These are phyloP conservation scores for Xylaria sp. DNA, from an alignment of 2,329 filamentous ascomycete species.

Conservation along the genomic window DNA sequence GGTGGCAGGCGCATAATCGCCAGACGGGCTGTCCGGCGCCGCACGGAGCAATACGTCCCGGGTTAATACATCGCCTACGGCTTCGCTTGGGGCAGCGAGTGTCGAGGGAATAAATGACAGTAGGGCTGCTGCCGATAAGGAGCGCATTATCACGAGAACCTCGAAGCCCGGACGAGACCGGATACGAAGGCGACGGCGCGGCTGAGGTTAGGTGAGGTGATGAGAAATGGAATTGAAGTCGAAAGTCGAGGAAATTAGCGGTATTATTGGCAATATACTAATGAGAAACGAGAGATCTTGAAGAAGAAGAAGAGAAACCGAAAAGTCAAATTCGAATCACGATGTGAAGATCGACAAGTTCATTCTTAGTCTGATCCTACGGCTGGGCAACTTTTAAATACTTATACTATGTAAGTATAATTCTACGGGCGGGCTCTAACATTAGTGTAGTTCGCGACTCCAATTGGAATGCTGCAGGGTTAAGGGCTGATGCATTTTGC, in stretches of 20 bases:
- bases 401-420: too few species aligned
- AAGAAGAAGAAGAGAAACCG: conserved; percentile 10
- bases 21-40: conserved; percentile 51
- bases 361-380: not conserved
- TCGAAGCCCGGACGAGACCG: conserved; percentile 4
- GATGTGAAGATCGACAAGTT: not conserved
- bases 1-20: conserved; percentile 76
- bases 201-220: not conserved
- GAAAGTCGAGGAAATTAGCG: not conserved
- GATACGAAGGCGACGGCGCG: not conserved
- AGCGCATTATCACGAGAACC: conserved; percentile 38
- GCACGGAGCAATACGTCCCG: conserved; percentile 48
- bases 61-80: conserved; percentile 29
- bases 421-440: not conserved
- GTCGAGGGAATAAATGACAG: conserved; percentile 41
- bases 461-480: conserved; percentile 15
- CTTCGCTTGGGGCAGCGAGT: conserved; percentile 41
- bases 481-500: conserved; percentile 8
- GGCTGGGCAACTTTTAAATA: conserved; percentile 21
- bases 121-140: conserved; percentile 35
- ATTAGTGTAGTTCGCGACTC: not conserved
- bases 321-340: not conserved
- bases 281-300: not conserved
- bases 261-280: not conserved
- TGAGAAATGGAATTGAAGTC: not conserved